Conservation (phyloP, 2,329 filamentous ascomycete genomes). For the Chaetomium globosum region DNA sequence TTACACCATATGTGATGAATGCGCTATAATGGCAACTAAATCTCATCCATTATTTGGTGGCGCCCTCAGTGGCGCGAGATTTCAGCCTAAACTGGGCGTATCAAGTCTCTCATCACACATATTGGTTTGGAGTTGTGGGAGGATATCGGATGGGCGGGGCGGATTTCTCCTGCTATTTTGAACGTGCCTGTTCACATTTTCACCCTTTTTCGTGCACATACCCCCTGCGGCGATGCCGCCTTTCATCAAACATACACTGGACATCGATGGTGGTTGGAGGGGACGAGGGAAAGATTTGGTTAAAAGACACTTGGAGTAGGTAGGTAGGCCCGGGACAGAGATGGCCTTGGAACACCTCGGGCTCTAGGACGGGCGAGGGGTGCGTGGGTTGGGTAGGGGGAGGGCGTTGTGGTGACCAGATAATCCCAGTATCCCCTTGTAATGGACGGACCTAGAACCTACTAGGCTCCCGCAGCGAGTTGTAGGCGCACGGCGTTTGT, state of each 20-base stretch:
- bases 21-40: constrained; percentile 27
- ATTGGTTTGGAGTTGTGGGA: constrained; percentile 24
- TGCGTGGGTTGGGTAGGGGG: not conserved
- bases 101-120: not conserved
- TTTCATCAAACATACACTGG: constrained; percentile 20
- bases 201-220: constrained; percentile 29
- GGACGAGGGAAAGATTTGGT: constrained; percentile 15
- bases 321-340: not conserved
- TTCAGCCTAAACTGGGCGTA: not conserved
- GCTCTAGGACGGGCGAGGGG: constrained; percentile 7
- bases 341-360: not conserved
- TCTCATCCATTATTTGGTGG: not conserved
- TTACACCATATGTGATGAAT: constrained; percentile 36
- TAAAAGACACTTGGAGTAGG: not conserved
- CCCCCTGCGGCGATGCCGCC: constrained; percentile 33
- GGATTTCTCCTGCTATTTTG: constrained; percentile 29
- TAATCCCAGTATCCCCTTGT: constrained; percentile 25
- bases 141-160: constrained; percentile 18
- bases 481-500: constrained; percentile 23
- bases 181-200: constrained; percentile 27
- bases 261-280: constrained; percentile 9
- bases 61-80: not conserved
- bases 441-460: constrained; percentile 18
- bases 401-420: constrained; percentile 17
- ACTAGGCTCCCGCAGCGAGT: not conserved